Evolutionary conservation across 2,329 filamentous ascomycete species (phyloP), one percentile per base, ranked within the genome.

Genomic region (Penicillium italicum): DNA sequence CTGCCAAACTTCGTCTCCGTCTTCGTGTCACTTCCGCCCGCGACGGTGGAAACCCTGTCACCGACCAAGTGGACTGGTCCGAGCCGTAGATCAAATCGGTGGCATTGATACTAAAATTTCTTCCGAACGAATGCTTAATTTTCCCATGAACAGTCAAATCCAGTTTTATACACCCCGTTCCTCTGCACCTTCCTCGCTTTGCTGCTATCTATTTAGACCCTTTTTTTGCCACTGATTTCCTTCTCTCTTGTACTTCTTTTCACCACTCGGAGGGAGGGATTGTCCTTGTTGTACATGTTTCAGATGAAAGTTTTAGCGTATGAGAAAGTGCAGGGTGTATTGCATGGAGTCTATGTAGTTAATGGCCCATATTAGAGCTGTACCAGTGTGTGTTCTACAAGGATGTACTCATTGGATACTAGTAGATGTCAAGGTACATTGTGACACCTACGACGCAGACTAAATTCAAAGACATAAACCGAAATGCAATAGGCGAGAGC

Each of bases 1-100:
- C 84, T 53, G 71, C 82, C 34, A 84, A 81, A 68, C 76, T 99
- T 61, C 85, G 93, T 60, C 79, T 99, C 66, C 86, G 94, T 69
- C 79, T 99, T 68, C 91, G 91, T 76, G 84, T 99, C 68, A 86
- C 84, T 55, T 97, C 91, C 72, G 79, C 83, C 33, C 88, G 89
- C 72, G 85, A 88, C 55, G 82, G 84, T 55, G 84, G 80, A 24
- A 85, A 85, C 50, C 82, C 87, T 59, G 81, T 95, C 18, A 88
- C 88, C 71, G 94, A 99, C 69, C 92, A 97, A 76, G 91, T 97
- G 56, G 95, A 97, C 77, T 99, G 94, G 94, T 87, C 89, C 30
- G 94, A 99, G 76, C 87, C 91, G 43, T 72, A 57, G 64, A 44
- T 30, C 24, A 41, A 49, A 48, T 49, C 24, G 53, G 53, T 45